These are phyloP conservation scores for Sclerotinia glacialis DNA, from an alignment of 2,329 filamentous ascomycete species.

Conservation along the genomic window DNA sequence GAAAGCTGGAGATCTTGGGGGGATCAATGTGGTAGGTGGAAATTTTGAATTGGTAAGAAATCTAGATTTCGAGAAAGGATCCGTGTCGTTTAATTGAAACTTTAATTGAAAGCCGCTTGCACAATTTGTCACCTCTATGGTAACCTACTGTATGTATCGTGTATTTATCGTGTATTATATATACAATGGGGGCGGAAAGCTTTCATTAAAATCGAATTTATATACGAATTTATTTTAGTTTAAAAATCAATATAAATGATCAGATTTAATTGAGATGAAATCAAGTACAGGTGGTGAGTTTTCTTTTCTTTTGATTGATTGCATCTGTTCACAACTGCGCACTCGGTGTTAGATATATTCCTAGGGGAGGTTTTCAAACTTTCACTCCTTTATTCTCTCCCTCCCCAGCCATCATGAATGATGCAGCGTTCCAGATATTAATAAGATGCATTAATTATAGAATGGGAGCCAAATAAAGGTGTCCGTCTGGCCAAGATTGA, in stretches of 20 bases:
- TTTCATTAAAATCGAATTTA: neutral
- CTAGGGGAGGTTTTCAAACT: neutral
- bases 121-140: neutral
- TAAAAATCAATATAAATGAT: neutral
- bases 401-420: slow-evolving; percentile 12
- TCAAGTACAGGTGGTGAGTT: neutral
- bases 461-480: neutral
- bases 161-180: neutral
- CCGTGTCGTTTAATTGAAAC: neutral
- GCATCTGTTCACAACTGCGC: neutral
- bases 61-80: neutral
- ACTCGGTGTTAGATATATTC: neutral
- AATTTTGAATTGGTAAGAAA: neutral
- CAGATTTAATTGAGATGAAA: neutral
- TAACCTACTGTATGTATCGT: neutral
- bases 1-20: slow-evolving; percentile 4
- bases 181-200: neutral
- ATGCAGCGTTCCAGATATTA: neutral
- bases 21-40: neutral
- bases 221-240: neutral
- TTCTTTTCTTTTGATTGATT: neutral
- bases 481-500: slow-evolving; percentile 5
- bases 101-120: too few relatives aligned
- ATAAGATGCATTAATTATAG: neutral
- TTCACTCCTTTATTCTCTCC: slow-evolving; percentile 1